Percentiles rank a stretch among this genome's conserved stretches.
Evolutionary conservation across 2,329 filamentous ascomycete genomes (phyloP).

Genomic region (Penicillium expansum): DNA sequence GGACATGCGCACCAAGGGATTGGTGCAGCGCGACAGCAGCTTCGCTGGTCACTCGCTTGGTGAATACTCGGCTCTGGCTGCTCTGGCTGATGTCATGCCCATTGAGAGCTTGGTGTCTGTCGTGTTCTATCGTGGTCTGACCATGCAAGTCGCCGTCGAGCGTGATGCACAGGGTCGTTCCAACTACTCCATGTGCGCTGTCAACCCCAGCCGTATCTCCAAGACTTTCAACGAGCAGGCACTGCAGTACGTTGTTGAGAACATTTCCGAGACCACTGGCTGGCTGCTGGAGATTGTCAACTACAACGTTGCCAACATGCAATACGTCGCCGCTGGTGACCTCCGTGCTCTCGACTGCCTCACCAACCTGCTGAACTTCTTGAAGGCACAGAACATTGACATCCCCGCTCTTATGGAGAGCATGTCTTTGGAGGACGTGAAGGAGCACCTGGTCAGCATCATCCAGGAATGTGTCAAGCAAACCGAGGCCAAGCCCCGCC

Average conservation of each 20-base stretch:
- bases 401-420: slow-evolving; percentile 89
- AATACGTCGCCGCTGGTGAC: slow-evolving; percentile 67
- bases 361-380: slow-evolving; percentile 83
- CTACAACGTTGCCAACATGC: slow-evolving; percentile 73
- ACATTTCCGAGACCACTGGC: slow-evolving; percentile 85
- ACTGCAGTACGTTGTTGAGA: slow-evolving; percentile 93
- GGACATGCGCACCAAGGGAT: slow-evolving; percentile 96
- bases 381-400: slow-evolving; percentile 96
- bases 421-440: slow-evolving; percentile 84
- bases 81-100: slow-evolving; percentile 97
- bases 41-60: slow-evolving; percentile 97
- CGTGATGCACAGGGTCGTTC: slow-evolving; percentile 10
- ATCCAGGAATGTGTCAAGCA: slow-evolving; percentile 84
- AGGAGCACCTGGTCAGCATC: slow-evolving; percentile 83
- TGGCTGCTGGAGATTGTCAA: slow-evolving; percentile 99
- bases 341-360: slow-evolving; percentile 64
- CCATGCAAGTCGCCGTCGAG: slow-evolving; percentile 12
- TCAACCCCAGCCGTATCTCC: slow-evolving; percentile 96
- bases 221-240: slow-evolving; percentile 99
- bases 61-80: slow-evolving; percentile 95
- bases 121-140: slow-evolving; percentile 85
- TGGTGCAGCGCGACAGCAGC: slow-evolving; percentile 92
- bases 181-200: slow-evolving; percentile 79
- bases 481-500: slow-evolving; percentile 83
- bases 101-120: slow-evolving; percentile 98